Evolutionary conservation across 345 rosid genomes (phyloP).

Genomic region (Geranium brycei): DNA sequence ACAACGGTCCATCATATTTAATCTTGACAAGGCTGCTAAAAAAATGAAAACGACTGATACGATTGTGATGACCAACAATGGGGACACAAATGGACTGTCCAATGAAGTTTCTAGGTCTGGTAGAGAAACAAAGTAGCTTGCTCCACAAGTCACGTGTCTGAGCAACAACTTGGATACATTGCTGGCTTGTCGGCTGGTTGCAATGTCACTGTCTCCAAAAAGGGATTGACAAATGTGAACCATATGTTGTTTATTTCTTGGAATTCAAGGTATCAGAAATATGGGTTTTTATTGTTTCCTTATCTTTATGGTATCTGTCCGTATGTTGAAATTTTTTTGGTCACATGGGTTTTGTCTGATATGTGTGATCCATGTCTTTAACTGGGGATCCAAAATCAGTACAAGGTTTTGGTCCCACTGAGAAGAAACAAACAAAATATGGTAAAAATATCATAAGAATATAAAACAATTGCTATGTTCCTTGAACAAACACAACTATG

Average conservation of each 20-base stretch:
- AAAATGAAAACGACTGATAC: background rate
- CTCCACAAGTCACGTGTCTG: background rate
- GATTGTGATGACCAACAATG: no score
- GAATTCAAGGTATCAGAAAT: no score
- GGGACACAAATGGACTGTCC: background rate
- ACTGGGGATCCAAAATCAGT: background rate
- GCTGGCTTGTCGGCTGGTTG: slow-evolving; percentile 16
- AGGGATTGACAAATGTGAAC: slow-evolving; percentile 7
- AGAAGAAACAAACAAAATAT: background rate
- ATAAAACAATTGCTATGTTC: background rate
- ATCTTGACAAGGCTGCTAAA: no score
- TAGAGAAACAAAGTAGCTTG: slow-evolving; percentile 7
- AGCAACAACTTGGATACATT: slow-evolving; percentile 10
- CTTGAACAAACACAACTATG: no score
- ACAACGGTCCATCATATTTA: no score
- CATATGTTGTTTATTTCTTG: background rate
- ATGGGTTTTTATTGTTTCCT: background rate
- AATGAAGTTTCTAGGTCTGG: slow-evolving; percentile 2
- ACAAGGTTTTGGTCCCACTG: background rate
- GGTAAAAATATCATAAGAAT: no score
- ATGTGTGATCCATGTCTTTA: background rate
- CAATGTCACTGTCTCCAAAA: slow-evolving; percentile 19
- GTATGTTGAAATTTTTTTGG: background rate
- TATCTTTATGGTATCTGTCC: background rate
- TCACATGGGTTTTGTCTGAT: background rate